Conservation (phyloP, 768 basidiomycete genomes). For the Boletellus sp. region DNA sequence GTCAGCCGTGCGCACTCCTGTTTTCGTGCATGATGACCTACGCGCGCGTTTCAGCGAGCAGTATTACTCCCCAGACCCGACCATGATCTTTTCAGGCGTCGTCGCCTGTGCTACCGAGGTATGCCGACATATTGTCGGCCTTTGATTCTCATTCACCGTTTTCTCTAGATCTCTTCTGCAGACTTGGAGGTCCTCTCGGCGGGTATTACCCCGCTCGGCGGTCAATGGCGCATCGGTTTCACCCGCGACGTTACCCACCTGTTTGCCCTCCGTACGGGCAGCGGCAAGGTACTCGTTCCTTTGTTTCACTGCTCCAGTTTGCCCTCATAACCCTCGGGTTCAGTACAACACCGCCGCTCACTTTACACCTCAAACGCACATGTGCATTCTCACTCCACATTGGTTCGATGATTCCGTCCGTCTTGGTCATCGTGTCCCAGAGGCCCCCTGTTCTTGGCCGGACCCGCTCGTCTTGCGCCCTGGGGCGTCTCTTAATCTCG, state of each 20-base stretch:
- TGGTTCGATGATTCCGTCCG: constrained; percentile 86
- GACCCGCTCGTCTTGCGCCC: constrained; percentile 51
- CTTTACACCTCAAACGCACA: constrained; percentile 51
- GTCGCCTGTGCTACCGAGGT: constrained; percentile 71
- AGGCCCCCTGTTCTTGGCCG: constrained; percentile 68
- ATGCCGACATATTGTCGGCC: too few relatives aligned
- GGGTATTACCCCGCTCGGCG: constrained; percentile 72
- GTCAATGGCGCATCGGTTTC: constrained; percentile 72
- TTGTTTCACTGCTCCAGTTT: neutral
- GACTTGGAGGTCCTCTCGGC: constrained; percentile 74
- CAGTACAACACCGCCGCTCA: constrained; percentile 50
- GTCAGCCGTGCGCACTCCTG: constrained; percentile 47
- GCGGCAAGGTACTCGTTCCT: constrained; percentile 37
- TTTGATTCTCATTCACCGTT: constrained; percentile 1
- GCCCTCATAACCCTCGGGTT: neutral
- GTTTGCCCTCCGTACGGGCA: constrained; percentile 53
- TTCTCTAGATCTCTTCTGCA: constrained; percentile 46
- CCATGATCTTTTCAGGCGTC: constrained; percentile 79
- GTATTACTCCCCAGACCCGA: constrained; percentile 73
- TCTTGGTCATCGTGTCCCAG: constrained; percentile 51
- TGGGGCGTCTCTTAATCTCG: constrained; percentile 13
- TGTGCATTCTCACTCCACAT: constrained; percentile 78
- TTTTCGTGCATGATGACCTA: neutral
- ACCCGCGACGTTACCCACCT: constrained; percentile 88
- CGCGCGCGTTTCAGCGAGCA: constrained; percentile 36